Evolutionary conservation across 106 monocot species (phyloP), one percentile per base, ranked within the genome.

Genomic region (Dioscorea dumetorum): DNA sequence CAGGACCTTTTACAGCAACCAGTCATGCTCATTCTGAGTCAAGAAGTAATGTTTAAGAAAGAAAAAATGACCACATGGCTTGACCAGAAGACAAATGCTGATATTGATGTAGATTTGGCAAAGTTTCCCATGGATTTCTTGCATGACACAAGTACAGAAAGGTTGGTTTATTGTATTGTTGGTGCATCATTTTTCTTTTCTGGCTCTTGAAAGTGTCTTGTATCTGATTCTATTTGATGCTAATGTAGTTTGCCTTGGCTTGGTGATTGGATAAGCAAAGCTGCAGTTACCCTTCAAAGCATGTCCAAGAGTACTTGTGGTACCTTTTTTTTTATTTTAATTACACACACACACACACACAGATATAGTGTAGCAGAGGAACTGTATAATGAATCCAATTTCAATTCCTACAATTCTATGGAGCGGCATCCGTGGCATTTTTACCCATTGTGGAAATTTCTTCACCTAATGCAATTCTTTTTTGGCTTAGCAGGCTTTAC

Each of bases 1-100:
- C 50, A 97, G 95, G 97, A 92, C 58, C 48, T 81, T 34, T 71
- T 97, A 67, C 84, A 97, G 74, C 71, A 85, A 84, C 84, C 86
- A 58, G 67, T 87, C n/a, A 84, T 82, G 76, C 41, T 64, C 62
- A 28, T 91, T 62, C 75, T 95, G 50, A 78, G 74, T 23, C 67
- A 84, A 75, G 86, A 84, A 79, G 68, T 63, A 74, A 57, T 32
- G 15, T 24, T 69, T 18, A 76, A 53, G 18, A 68, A 58, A 60
- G 73, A 74, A 22, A 75, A 79, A 48, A 49, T 76, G 70, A 77
- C 82, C 22, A 49, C 65, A 64, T 92, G 88, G 97, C 82, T 91
- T 75, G 84, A 97, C 16, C 64, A 82, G 66, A 82, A 88, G 69
- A 56, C 70, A 13, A 22, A 31, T 54, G 76, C 59, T 63, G 81